Base-by-base conservation (phyloP, 495 filamentous ascomycete species). In the Cladorrhinum samala region DNA sequence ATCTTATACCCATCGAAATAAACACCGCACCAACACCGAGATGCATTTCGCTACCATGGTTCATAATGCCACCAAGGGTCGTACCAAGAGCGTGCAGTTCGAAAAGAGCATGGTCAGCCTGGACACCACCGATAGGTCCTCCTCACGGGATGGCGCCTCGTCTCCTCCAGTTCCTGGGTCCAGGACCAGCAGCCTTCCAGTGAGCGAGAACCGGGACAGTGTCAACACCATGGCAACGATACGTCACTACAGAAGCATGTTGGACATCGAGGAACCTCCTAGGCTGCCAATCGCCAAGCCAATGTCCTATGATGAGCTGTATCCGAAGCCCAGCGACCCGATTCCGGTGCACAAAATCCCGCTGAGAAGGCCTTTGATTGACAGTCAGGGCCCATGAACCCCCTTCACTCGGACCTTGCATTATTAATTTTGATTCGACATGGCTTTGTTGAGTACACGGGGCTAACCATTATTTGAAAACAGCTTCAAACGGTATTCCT, bases 401-500 rank as follows among this genome's bases (percentile, higher is more conserved):
- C 40, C 52, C 66, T 63, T 57, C 53, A 33, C 58, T 50, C 45
- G 53, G 49, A 30, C 54, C 36, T 14, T 48, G 50, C 52, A 61
- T 57, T 44, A n/a, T 23, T 56, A 44, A 17, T 19, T 36, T 17
- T 19, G 44, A 16, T 20, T 41, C 17, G n/a, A n/a, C n/a, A 40
- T 49, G 8, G 16, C 2, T 7, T 49, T 45, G 47, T 27, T 14
- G 39, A 7, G 39, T 14, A 18, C 17, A 14, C 5, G 24, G 45
- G 49, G 33, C 41, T 58, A 49, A 71, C 73, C 49, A 75, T 66
- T 30, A 17, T 2, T 37, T 57, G 37, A 13, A 51, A n/a, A 27
- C 64, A 78, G 77, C 76, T 66, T 66, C 75, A 67, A 78, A 76
- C 72, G 76, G 76, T 64, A 68, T 63, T 51, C 47, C 67, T 37